phyloP scores from a whole-genome alignment of 78 protist species.

The Protostelium mycophagum region DNA sequence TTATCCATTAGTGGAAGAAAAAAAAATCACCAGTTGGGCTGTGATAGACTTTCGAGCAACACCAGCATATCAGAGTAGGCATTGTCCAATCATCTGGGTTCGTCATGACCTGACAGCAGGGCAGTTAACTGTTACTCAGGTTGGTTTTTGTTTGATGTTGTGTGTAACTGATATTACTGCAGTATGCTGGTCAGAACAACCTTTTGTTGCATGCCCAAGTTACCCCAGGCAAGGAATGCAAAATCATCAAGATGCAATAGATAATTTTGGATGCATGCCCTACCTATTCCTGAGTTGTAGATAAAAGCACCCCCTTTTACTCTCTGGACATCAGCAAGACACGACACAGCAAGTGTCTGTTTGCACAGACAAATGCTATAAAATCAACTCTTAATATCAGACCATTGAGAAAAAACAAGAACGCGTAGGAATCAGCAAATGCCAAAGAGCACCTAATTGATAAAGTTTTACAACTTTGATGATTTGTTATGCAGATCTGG shows the following conservation, averaged over 20 bases:
- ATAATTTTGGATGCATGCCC: conserved; percentile 1
- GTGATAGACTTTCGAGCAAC: neutral
- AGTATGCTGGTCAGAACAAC: conserved; percentile 1
- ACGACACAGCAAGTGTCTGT: neutral
- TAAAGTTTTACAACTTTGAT: neutral
- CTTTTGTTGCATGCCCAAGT: neutral
- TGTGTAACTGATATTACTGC: neutral
- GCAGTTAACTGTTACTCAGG: conserved; percentile 1
- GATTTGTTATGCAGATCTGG: neutral
- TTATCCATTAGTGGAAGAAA: neutral
- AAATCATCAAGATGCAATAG: neutral
- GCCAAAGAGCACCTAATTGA: neutral
- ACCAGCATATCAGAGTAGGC: conserved; percentile 1
- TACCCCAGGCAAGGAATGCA: conserved; percentile 2
- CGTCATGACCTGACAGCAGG: conserved; percentile 2
- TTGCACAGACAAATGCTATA: neutral
- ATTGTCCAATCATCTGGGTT: neutral
- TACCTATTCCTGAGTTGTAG: neutral
- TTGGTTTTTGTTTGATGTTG: neutral
- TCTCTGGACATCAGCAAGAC: conserved; percentile 1
- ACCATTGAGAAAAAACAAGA: neutral
- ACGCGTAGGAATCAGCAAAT: neutral
- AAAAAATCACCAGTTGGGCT: conserved; percentile 1
- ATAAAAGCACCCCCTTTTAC: conserved; percentile 1
- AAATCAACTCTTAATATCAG: too few species aligned